These are phyloP conservation scores for Cystobasidiaceae sp. DNA, from an alignment of 1,284 basidiomycete genomes.

Conservation along the genomic window DNA sequence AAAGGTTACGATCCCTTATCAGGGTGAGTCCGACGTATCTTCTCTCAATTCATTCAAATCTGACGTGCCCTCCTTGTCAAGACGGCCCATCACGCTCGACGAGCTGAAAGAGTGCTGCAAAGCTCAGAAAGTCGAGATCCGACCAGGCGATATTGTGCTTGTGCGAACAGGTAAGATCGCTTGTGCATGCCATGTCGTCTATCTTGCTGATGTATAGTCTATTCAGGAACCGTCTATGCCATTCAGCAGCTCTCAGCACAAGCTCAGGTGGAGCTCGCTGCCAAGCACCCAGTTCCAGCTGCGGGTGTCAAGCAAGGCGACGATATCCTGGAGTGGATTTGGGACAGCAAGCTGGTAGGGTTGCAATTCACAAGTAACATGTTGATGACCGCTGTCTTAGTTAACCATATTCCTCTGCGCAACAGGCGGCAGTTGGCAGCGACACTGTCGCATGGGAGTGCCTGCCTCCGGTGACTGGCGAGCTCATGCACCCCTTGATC, in stretches of 20 bases:
- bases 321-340: constrained; percentile 1
- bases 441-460: constrained; percentile 12
- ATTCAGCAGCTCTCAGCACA: neutral
- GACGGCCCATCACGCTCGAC: neutral
- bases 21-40: neutral
- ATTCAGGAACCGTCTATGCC: neutral
- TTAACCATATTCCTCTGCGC: neutral
- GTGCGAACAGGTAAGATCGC: neutral
- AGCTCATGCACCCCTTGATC: constrained; percentile 11
- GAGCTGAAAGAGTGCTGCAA: neutral
- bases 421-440: constrained; percentile 1
- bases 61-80: neutral
- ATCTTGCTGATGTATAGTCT: too few species aligned
- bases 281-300: neutral
- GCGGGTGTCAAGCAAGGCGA: constrained; percentile 13
- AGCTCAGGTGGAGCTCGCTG: neutral
- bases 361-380: neutral
- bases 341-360: constrained; percentile 3
- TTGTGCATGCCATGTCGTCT: too few species aligned
- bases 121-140: neutral
- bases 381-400: neutral
- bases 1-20: constrained; percentile 5
- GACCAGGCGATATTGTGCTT: neutral
- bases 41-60: too few species aligned
- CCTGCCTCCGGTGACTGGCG: neutral